Evolutionary conservation across 2,329 filamentous ascomycete species (phyloP), one percentile per base, ranked within the genome.

Genomic region (Escovopsis sp.): DNA sequence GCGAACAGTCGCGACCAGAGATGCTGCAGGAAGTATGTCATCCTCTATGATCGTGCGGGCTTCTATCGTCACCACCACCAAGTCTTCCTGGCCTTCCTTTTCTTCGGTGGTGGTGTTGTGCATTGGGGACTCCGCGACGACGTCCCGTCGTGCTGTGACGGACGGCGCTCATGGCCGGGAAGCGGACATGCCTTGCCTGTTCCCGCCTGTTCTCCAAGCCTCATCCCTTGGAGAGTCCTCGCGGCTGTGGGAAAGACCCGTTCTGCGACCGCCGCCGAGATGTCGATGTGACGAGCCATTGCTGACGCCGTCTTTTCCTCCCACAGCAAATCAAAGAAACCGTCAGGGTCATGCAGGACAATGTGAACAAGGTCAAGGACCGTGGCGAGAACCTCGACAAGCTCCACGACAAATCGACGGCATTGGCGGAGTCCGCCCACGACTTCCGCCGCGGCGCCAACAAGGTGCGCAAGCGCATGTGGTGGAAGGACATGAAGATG

Each of bases 401-500:
- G 34, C 75, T 94, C 42, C 83, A 93, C 64, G 81, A 90, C 60
- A 93, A 94, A 72, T 94, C 83, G 45, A 78, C 94, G 65, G 92
- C 93, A 63, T 72, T 98, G 47, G 87, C 87, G 41, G 76, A 79
- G 43, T 94, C 87, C 26, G 88, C 90, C 40, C 86, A 94, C 60
- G 86, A 85, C 43, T 98, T 98, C 74, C 84, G 87, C 52, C 79
- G 87, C 47, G 88, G 90, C 45, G 90, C 92, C 61, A 98, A 96
- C 69, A 72, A 85, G 51, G 88, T 98, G 49, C 78, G 90, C 60
- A 88, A 87, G 70, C 79, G 93, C 62, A 96, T 96, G 88, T 96
- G 88, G 88, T 96, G 87, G 88, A 96, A 96, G 73, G 88, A 96
- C 56, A 93, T 94, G 85, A 96, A 96, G 76, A 98, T 98, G 90